Evolutionary conservation across 1,284 basidiomycete genomes (phyloP).

Genomic region (Violaceomyces palustris): DNA sequence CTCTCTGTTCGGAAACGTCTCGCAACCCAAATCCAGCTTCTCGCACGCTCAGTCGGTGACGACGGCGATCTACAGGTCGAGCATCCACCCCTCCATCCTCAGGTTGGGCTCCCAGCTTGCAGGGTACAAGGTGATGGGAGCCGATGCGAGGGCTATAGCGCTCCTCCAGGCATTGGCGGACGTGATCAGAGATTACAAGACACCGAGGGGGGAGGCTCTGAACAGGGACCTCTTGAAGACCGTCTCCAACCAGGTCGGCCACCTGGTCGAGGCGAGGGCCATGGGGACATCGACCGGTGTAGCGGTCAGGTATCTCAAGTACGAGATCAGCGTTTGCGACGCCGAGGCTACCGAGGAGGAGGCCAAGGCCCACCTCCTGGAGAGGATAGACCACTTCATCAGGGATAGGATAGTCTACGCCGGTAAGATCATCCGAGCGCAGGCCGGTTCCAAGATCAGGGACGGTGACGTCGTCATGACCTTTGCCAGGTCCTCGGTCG

Average conservation of each 20-base stretch:
- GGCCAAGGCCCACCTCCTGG: constrained; percentile 80
- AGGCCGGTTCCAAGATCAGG: constrained; percentile 82
- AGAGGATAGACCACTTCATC: constrained; percentile 87
- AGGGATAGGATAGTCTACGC: constrained; percentile 89
- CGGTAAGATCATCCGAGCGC: constrained; percentile 82
- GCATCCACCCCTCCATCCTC: constrained; percentile 47
- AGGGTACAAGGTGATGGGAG: constrained; percentile 44
- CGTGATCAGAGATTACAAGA: constrained; percentile 50
- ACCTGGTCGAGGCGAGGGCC: constrained; percentile 77
- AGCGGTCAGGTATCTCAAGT: constrained; percentile 87
- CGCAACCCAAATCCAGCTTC: constrained; percentile 25
- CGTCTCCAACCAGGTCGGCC: constrained; percentile 68
- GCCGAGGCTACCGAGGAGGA: constrained; percentile 90
- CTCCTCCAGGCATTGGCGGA: constrained; percentile 44
- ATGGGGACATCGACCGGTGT: constrained; percentile 96
- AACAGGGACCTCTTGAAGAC: constrained; percentile 45
- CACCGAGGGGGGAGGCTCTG: constrained; percentile 45
- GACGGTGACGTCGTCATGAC: constrained; percentile 88
- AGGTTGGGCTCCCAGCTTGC: constrained; percentile 39
- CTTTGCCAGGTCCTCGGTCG: constrained; percentile 89
- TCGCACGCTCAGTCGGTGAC: constrained; percentile 26
- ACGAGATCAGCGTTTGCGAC: constrained; percentile 86
- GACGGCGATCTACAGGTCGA: constrained; percentile 27
- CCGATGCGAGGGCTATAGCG: constrained; percentile 47
- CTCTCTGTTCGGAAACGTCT: constrained; percentile 46